Conservation (phyloP, 2,329 filamentous ascomycete species). For the Juglanconis juglandina region DNA sequence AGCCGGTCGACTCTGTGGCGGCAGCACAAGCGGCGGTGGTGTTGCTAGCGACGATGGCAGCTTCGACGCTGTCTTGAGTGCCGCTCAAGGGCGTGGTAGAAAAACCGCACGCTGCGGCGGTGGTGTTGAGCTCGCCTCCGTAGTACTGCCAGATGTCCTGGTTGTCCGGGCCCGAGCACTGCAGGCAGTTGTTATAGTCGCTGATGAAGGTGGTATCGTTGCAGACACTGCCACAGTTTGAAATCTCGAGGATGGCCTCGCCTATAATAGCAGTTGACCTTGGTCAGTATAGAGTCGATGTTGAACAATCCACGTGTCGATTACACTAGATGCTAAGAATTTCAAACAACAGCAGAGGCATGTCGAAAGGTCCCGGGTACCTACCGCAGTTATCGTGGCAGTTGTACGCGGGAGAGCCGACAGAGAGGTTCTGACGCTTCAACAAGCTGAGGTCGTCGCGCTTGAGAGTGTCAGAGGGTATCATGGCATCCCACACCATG, state of each 20-base stretch:
- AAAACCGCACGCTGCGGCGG: constrained; percentile 28
- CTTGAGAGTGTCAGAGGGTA: not conserved
- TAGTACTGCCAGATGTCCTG: constrained; percentile 41
- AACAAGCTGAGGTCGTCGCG: constrained; percentile 6
- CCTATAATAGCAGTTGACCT: constrained; percentile 17
- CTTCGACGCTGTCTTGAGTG: constrained; percentile 19
- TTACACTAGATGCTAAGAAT: not conserved
- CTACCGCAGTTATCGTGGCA: constrained; percentile 44
- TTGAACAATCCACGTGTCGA: not conserved
- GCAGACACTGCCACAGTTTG: constrained; percentile 30
- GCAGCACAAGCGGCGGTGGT: constrained; percentile 8
- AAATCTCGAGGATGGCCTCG: constrained; percentile 33
- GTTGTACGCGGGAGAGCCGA: constrained; percentile 37
- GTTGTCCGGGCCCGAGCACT: constrained; percentile 37
- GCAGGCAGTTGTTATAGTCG: constrained; percentile 38
- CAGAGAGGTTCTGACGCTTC: constrained; percentile 30
- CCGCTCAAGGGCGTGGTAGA: constrained; percentile 22
- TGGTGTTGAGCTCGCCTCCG: constrained; percentile 28
- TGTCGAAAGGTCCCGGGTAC: constrained; percentile 10
- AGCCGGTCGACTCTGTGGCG: constrained; percentile 5
- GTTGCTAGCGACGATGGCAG: constrained; percentile 16
- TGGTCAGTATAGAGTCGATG: not conserved
- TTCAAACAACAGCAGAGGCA: not conserved
- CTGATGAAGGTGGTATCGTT: constrained; percentile 33
- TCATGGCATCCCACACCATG: not conserved